phyloP scores from a whole-genome alignment of 106 monocot genomes.

The Dendrobium huoshanense region DNA sequence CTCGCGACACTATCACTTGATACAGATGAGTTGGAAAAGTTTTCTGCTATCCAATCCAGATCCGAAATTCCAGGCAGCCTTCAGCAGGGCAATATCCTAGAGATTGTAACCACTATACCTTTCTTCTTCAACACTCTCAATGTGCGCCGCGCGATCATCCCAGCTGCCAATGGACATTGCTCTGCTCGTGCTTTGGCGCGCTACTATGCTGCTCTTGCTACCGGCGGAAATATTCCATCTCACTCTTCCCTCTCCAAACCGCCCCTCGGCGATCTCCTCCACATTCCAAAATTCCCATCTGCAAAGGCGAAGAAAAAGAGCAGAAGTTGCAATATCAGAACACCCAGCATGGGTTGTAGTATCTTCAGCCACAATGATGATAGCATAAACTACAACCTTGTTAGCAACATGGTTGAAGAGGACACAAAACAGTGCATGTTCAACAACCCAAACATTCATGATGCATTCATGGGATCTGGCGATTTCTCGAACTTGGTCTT shows the following conservation, averaged over 20 bases:
- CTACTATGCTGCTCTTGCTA: constrained; percentile 76
- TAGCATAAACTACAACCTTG: constrained; percentile 19
- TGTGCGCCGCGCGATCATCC: constrained; percentile 81
- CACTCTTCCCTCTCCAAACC: constrained; percentile 54
- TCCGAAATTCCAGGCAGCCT: constrained; percentile 37
- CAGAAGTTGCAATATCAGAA: constrained; percentile 20
- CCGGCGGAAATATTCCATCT: constrained; percentile 52
- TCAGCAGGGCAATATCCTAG: constrained; percentile 28
- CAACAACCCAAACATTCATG: constrained; percentile 43
- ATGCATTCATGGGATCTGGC: constrained; percentile 72
- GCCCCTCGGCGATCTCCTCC: constrained; percentile 63
- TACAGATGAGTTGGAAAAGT: constrained; percentile 51
- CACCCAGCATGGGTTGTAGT: constrained; percentile 3
- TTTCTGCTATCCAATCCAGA: constrained; percentile 20
- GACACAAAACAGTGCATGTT: constrained; percentile 22
- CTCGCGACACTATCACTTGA: constrained; percentile 76
- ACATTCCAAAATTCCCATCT: constrained; percentile 59
- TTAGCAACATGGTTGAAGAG: constrained; percentile 9
- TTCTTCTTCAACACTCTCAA: constrained; percentile 88
- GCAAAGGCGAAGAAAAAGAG: constrained; percentile 20
- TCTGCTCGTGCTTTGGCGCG: constrained; percentile 93
- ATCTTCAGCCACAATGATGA: constrained; percentile 3
- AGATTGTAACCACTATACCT: constrained; percentile 48
- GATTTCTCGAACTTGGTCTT: constrained; percentile 46
- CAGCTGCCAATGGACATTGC: constrained; percentile 92